Conservation (phyloP, 345 rosid species). For the Populus pruinosa region DNA sequence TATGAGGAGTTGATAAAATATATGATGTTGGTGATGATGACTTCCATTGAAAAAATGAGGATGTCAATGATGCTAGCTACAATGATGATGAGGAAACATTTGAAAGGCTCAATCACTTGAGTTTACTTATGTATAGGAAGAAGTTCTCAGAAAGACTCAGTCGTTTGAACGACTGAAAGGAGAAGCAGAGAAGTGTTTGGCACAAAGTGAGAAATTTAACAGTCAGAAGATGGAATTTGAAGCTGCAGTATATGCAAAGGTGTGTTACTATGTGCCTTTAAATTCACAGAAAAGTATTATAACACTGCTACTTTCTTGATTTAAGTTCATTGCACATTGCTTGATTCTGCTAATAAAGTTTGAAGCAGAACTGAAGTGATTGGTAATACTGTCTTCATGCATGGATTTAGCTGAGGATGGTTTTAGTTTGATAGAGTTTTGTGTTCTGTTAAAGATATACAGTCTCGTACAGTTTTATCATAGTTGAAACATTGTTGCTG, state of each 20-base stretch:
- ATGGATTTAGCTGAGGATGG: background rate
- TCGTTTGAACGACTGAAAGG: slow-evolving; percentile 57
- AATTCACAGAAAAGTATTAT: background rate
- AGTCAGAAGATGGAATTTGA: slow-evolving; percentile 68
- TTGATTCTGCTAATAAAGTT: background rate
- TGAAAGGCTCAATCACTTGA: background rate
- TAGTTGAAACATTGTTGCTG: background rate
- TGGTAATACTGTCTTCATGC: background rate
- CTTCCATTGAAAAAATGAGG: background rate
- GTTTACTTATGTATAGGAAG: slow-evolving; percentile 16
- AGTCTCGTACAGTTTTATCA: too few relatives aligned
- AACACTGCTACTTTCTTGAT: background rate
- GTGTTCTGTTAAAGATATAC: background rate
- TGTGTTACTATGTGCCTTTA: slow-evolving; percentile 5
- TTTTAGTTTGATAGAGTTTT: background rate
- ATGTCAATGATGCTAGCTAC: background rate
- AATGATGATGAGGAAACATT: background rate
- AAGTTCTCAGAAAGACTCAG: slow-evolving; percentile 38
- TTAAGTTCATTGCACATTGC: background rate
- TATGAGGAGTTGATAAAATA: background rate
- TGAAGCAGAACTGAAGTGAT: background rate
- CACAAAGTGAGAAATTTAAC: slow-evolving; percentile 57
- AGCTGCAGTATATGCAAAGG: slow-evolving; percentile 74
- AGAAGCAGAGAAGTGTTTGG: slow-evolving; percentile 81
- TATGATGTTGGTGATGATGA: background rate